Base-by-base conservation (phyloP, 805 yeast species). In the Blastobotrys muscicola region DNA sequence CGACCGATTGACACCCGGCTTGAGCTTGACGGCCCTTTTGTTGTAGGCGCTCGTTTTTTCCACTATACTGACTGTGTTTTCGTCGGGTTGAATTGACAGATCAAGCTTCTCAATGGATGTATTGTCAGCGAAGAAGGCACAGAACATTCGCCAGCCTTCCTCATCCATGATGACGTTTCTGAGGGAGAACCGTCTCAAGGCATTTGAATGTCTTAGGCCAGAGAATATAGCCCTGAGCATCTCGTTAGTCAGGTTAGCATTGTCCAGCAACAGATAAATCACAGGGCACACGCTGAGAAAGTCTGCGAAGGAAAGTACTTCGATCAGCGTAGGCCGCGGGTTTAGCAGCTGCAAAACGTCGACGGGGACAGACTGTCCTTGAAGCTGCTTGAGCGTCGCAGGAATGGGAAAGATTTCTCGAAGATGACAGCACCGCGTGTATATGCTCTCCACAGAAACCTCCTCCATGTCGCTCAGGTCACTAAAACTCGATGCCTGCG, bases 391-490 rank as follows among this genome's bases (percentile, higher is more conserved):
- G 52, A 85, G 57, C 5, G 90, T 86, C 2, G 94, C 90, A 2
- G 95, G 90, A 40, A 89, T 89, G 1, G 97, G 97, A 48, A 89
- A 61, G 45, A 89, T 89, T 56, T 89, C 97, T 44, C 97, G 70
- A 46, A 89, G 67, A 61, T 89, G 97, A 59, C 97, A 89, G 61
- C 97, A 90, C 50, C 97, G 69, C 1, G 96, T 85, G 62, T 89
- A 89, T 56, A 90, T 70, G 38, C 78, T 72, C 53, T 85, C 95
- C 42, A 82, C 72, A 30, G 75, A 67, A 8, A 69, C 57, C 31
- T 42, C 38, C 12, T 45, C 36, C 11, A 39, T 36, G 8, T 50
- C 50, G 1, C 26, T 20, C 6, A 20, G 26, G 6, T 20, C 26
- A 6, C 26, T 20, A 6, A 20, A 20, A 20, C 26, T 20, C 26